Base-by-base conservation (phyloP, 345 rosid species). In the Boechera retrofracta region DNA sequence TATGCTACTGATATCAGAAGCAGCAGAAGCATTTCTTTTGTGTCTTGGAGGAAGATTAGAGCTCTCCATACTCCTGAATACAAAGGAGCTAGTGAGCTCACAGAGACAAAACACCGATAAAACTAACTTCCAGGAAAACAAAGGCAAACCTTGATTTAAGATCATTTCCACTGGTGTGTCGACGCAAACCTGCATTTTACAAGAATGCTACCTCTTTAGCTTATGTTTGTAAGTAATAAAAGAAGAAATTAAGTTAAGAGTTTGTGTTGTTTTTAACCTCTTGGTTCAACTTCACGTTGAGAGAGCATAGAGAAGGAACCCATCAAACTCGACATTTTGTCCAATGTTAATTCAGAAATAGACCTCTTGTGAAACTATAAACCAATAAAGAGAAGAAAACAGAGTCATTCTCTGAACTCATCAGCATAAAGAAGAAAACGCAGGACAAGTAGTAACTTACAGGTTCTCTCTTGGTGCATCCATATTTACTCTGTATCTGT, bases 401-500 rank as follows among this genome's bases (percentile, higher is more conserved):
- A 59, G 21, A 66, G 42, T 67, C 65, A 61, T 26, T 21, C 49
- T 64, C 66, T 60, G 54, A 39, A 11, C 9, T 31, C 53, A 68
- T 33, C 52, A 60, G 21, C 59, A n/a, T 15, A 10, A 48, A 24
- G 41, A n/a, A 48, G 48, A 48, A 56, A 24, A 64, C 21, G 29
- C 10, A 71, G 39, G 64, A 58, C 47, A 29, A 36, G 68, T 35
- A 71, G 70, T 49, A 65, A 73, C 94, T 86, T 86, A 96, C 99
- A 80, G 83, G 33, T 76, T 87, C 93, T 54, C 73, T 93, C 79
- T 75, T 89, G 71, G 80, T 61, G 66, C 87, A 86, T 28, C 99
- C 99, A 47, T 86, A 91, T 83, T 93, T 96, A 86, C 87, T 87
- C 72, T 91, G 99, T 78, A 92, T 87, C 99, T 95, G 91, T 66